Conservation (phyloP, 1,284 basidiomycete genomes). For the Vanrija sp. region DNA sequence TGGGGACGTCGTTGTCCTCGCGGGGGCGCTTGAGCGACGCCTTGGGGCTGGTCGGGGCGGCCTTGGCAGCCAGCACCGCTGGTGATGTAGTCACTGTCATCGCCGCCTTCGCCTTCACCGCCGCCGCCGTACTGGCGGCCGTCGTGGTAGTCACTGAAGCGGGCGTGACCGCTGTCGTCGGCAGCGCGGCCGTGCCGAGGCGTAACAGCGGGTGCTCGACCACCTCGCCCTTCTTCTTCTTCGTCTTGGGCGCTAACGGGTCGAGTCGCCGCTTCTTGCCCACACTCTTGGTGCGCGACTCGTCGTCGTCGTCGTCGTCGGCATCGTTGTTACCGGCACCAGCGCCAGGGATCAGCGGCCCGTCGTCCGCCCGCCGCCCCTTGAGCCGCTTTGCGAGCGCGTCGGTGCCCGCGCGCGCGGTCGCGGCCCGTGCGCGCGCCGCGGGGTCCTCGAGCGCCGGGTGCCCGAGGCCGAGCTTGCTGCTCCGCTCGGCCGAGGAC, state of each 20-base stretch:
- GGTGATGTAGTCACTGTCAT: neutral
- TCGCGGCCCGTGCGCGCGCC: neutral
- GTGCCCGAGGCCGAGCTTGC: slow-evolving; percentile 38
- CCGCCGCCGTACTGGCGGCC: neutral
- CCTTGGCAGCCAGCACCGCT: neutral
- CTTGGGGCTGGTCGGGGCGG: neutral
- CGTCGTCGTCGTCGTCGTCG: slow-evolving; percentile 13
- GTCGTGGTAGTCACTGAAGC: neutral
- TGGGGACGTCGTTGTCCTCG: too few species aligned
- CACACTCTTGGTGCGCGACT: slow-evolving; percentile 19
- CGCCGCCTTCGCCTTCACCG: neutral
- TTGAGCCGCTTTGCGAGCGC: slow-evolving; percentile 12
- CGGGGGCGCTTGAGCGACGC: neutral
- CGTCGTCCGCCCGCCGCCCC: slow-evolving; percentile 3
- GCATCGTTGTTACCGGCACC: neutral
- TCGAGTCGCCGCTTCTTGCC: slow-evolving; percentile 26
- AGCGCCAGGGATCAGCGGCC: neutral
- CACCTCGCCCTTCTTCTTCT: slow-evolving; percentile 19
- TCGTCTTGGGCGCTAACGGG: slow-evolving; percentile 25
- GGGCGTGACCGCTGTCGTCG: neutral
- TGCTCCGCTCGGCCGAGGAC: slow-evolving; percentile 7
- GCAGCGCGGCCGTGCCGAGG: neutral
- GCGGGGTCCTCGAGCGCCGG: slow-evolving; percentile 20
- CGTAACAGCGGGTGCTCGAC: slow-evolving; percentile 8
- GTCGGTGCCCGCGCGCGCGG: slow-evolving; percentile 10